Evolutionary conservation across 2,329 filamentous ascomycete genomes (phyloP).

Genomic region (Colletotrichum costaricense): DNA sequence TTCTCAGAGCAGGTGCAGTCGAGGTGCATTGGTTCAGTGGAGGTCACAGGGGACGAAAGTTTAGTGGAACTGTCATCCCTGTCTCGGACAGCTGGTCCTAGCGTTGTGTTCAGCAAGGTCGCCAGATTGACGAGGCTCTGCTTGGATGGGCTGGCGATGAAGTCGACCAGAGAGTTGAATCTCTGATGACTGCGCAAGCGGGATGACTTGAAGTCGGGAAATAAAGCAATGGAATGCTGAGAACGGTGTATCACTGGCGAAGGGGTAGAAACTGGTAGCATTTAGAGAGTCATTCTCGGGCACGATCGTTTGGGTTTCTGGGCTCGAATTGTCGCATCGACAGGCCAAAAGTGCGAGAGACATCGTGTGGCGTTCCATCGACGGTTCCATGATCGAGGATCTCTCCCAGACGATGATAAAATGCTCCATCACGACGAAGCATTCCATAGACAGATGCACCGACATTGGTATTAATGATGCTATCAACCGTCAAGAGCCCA

Average conservation of each 20-base stretch:
- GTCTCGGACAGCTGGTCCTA: background rate
- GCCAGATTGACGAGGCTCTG: background rate
- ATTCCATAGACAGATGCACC: background rate
- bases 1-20: conserved; percentile 18
- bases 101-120: background rate
- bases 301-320: background rate
- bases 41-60: conserved; percentile 14
- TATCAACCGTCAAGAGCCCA: background rate
- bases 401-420: background rate
- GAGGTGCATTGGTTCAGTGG: background rate
- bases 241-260: background rate
- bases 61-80: conserved; percentile 14
- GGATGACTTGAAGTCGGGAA: background rate
- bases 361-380: background rate
- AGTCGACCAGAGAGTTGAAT: background rate
- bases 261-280: background rate
- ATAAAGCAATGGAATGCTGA: background rate
- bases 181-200: background rate
- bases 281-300: background rate
- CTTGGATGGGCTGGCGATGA: background rate
- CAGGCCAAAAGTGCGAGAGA: background rate
- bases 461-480: conserved; percentile 11
- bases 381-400: background rate
- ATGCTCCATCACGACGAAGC: background rate
- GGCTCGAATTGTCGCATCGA: background rate